A percentile compares a stretch with the other conserved stretches of the same genome.
These are phyloP conservation scores for Apiospora rasikravindrae DNA, from an alignment of 2,329 filamentous ascomycete genomes.

Conservation along the genomic window DNA sequence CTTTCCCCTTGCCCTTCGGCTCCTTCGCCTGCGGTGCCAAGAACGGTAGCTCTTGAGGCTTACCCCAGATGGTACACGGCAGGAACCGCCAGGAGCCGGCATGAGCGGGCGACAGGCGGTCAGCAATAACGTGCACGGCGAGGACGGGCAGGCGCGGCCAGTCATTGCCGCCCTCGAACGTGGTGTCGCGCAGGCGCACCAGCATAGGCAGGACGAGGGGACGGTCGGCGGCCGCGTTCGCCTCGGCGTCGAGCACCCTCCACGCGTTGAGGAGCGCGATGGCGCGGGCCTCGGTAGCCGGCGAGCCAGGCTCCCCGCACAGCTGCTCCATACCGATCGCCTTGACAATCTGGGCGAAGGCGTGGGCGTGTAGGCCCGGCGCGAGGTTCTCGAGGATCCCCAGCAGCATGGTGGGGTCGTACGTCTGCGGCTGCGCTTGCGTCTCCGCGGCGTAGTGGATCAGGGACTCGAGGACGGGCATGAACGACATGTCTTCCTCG, in stretches of 20 bases:
- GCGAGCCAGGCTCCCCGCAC: conserved; percentile 22
- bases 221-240: conserved; percentile 26
- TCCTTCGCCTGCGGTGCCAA: not conserved
- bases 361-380: conserved; percentile 24
- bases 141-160: conserved; percentile 38
- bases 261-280: conserved; percentile 30
- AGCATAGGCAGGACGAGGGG: conserved; percentile 35
- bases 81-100: conserved; percentile 41
- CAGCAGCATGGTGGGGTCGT: conserved; percentile 25
- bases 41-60: conserved; percentile 38
- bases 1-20: conserved; percentile 1
- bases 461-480: conserved; percentile 20
- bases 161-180: conserved; percentile 25
- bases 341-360: conserved; percentile 25
- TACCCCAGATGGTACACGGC: conserved; percentile 40
- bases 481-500: conserved; percentile 24
- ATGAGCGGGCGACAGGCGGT: conserved; percentile 33
- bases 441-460: conserved; percentile 25
- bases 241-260: conserved; percentile 26
- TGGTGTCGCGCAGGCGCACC: conserved; percentile 34
- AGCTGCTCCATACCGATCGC: conserved; percentile 25
- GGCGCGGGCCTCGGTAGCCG: conserved; percentile 19
- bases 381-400: conserved; percentile 27
- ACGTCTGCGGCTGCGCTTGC: conserved; percentile 23
- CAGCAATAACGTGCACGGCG: conserved; percentile 36